Evolutionary conservation across 2,329 filamentous ascomycete species (phyloP), one percentile per base, ranked within the genome.

Genomic region (Diaporthe caulivora): DNA sequence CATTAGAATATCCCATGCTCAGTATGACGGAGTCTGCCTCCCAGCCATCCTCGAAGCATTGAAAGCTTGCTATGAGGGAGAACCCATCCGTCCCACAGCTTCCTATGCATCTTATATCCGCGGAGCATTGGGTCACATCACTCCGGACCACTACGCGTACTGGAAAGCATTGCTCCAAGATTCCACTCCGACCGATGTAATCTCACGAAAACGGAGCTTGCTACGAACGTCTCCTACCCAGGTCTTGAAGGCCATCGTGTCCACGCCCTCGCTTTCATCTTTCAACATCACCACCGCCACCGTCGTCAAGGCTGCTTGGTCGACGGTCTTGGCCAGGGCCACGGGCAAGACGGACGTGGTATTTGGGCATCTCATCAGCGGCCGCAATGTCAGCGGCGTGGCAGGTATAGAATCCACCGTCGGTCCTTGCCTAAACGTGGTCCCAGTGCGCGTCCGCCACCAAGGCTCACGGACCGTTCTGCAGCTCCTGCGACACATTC

Each of bases 21-120:
- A 87, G 75, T 87, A 87, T 67, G 86, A 87, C 31, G 86, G 86
- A 34, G 83, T 87, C 24, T 87, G 83, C 29, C 79, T 87, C 3
- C 86, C 86, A 0, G 80, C 81, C 6, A 79, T 87, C 1, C 81
- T 86, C 44, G 78, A 80, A 1, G 82, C 85, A 58, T 80, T 87
- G 37, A 81, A 83, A 2, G 78, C 81, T 3, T 80, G 83, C 8
- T 87, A 87, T 74, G 73, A 74, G 10, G 67, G 57, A 11, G 57
- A 60, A 3, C 57, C 37, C 17, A 60, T 60, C 37, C 3, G 17
- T 11, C n/a, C 57, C 34, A 42, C 34, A 15, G n/a, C 57, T 21
- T 60, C 37, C 15, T 60, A 60, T 21, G 57, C 37, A 9, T 6
- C n/a, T 26, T 60, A 42, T 21, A 60, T 60, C 18, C 57, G 57